Evolutionary conservation across 2,329 filamentous ascomycete genomes (phyloP), one percentile per base, ranked within the genome.

Genomic region (Colletotrichum costaricense): DNA sequence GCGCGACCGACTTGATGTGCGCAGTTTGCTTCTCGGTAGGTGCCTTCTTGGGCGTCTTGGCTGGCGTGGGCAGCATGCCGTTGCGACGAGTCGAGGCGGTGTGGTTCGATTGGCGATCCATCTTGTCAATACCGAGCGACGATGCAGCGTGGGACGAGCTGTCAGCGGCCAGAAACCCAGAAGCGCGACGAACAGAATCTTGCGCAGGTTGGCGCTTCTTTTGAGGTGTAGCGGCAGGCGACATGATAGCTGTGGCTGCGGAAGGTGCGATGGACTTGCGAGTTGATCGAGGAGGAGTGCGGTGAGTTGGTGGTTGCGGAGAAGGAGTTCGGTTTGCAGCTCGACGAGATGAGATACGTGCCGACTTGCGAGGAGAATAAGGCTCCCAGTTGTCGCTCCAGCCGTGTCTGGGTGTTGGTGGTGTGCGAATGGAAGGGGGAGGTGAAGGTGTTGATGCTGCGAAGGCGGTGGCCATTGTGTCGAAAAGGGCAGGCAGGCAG

Each of bases 11-110:
- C 62, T 85, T 84, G 69, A 92, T 86, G 62, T 86, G 86, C 74
- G 87, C 84, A 64, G 85, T 82, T 30, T 85, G 85, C 78, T 88
- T 86, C 77, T 85, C 84, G 22, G 85, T 86, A 1, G 87, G 86
- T 59, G 88, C 86, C 85, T 93, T 94, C 81, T 88, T 88, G 3
- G 91, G 94, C 3, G 94, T 96, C 85, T 95, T 95, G 76, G 91
- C 89, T 2, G 94, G 94, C 3, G 94, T 96, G 19, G 93, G 93
- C 58, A 95, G 89, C 88, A 94, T 93, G 75, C 86, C 87, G 67
- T 82, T 78, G 67, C 80, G 77, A 67, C 82, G 82, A 22, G 83
- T 78, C 62, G 81, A 62, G 59, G 81, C 76, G 57, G 75, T 72
- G 38, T 60, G 57, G 56, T 74, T 63, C 35, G 68, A 42, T 66